Base-by-base conservation (phyloP, 306 rosid species). In the Vachellia pachyceras region DNA sequence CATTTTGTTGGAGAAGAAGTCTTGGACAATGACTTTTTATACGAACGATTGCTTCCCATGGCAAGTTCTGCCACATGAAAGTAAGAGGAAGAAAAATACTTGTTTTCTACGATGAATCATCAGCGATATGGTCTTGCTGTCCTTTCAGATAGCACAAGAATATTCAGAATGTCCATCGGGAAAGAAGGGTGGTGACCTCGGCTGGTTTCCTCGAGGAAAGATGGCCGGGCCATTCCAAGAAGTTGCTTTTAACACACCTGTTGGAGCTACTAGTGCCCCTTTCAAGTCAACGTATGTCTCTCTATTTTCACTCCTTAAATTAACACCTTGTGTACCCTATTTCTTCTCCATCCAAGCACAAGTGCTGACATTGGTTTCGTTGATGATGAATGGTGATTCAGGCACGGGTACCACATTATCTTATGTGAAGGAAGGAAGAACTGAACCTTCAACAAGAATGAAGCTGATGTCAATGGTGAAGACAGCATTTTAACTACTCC, bases 171-270 rank as follows among this genome's bases (percentile, higher is more conserved):
- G 99, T 44, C 99, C 99, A 20, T 95, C 99, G 2, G 99, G 97
- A 68, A 95, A 95, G 90, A 95, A 95, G 80, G 99, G 99, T 57
- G 99, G 99, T 47, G 99, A 95, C 82, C 93, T 95, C 10, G 98
- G 99, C 76, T 95, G 99, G 99, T 95, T 95, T 80, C 99, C 99
- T 4, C 91, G 99, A 5, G 98, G 99, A 69, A 95, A 95, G 88
- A 95, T 95, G 99, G 98, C 99, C 0, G 99, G 98, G 23, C 98
- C 98, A 23, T 95, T 95, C 87, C 99, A 95, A 72, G 99, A 95
- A 4, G 99, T 95, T 82, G 99, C 98, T 52, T 95, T 95, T 83
- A 79, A 12, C 87, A 95, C 99, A 10, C 60, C 82, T 55, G 55
- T 95, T 76, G 98, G 98, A 72, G 99, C 83, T 47, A 93, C 99